These are phyloP conservation scores for Aureobasidium namibiae DNA, from an alignment of 2,329 filamentous ascomycete species.

Conservation along the genomic window DNA sequence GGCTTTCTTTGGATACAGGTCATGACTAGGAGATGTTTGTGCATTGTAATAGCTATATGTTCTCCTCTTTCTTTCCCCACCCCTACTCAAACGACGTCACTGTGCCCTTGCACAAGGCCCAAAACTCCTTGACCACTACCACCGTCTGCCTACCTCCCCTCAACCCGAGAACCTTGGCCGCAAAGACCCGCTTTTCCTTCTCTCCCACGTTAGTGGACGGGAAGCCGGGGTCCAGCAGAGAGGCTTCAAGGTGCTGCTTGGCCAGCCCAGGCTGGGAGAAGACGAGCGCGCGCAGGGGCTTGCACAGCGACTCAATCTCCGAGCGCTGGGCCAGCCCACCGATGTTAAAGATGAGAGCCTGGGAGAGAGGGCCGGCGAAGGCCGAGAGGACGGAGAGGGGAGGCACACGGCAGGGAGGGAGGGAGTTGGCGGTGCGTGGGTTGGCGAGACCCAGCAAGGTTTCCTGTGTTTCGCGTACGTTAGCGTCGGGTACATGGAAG, in stretches of 20 bases:
- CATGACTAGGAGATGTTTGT: neutral
- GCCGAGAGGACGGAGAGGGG: conserved; percentile 41
- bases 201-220: conserved; percentile 45
- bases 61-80: neutral
- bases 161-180: conserved; percentile 59
- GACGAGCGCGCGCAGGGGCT: conserved; percentile 60
- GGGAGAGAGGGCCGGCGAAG: conserved; percentile 54
- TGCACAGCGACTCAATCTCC: conserved; percentile 62
- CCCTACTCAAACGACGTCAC: conserved; percentile 16
- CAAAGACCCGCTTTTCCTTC: conserved; percentile 54
- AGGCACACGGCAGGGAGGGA: conserved; percentile 20
- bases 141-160: conserved; percentile 58
- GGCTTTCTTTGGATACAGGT: neutral
- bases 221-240: conserved; percentile 46
- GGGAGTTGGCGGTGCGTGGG: conserved; percentile 20
- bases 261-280: conserved; percentile 20
- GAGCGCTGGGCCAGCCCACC: conserved; percentile 61
- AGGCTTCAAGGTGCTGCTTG: conserved; percentile 43
- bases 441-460: conserved; percentile 15
- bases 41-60: neutral
- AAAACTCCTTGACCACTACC: conserved; percentile 62
- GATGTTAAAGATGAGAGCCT: conserved; percentile 56
- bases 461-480: conserved; percentile 18
- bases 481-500: neutral
- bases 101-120: conserved; percentile 54